phyloP scores from a whole-genome alignment of 257 asterid species.

The Jacaranda mimosifolia region DNA sequence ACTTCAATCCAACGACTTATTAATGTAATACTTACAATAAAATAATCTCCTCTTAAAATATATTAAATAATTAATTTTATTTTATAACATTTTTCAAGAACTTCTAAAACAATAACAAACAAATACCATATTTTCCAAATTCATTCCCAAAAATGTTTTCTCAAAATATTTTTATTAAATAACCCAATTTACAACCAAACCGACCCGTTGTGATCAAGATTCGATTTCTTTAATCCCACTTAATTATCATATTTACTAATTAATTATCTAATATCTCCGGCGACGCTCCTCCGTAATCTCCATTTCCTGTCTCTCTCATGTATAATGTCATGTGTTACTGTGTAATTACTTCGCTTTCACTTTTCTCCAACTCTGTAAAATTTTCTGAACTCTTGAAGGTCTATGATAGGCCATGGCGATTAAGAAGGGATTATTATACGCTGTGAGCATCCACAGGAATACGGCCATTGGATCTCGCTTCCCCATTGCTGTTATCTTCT shows the following conservation, averaged over 20 bases:
- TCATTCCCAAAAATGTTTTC: no score
- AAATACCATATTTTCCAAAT: no score
- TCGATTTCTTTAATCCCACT: neutral
- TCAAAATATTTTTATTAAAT: no score
- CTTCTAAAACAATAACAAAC: no score
- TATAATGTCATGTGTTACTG: neutral
- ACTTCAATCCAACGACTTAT: no score
- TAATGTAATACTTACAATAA: no score
- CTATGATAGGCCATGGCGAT: constrained; percentile 58
- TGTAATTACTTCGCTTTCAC: constrained; percentile 30
- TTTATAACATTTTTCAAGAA: no score
- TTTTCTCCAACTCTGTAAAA: neutral
- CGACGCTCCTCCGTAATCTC: neutral
- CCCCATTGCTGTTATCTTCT: constrained; percentile 35
- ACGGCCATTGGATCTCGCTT: constrained; percentile 56
- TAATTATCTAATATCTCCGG: neutral
- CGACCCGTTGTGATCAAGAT: no score
- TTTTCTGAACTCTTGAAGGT: constrained; percentile 39
- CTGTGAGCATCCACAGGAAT: constrained; percentile 40
- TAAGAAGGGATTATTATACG: constrained; percentile 51
- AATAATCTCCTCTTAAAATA: no score
- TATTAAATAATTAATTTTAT: no score
- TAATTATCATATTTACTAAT: neutral
- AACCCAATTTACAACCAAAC: no score
- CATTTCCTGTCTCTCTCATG: neutral